A percentile compares a stretch with the other conserved stretches of the same genome.
Conservation (phyloP, 2,329 filamentous ascomycete genomes). For the Coniochaeta hoffmannii region DNA sequence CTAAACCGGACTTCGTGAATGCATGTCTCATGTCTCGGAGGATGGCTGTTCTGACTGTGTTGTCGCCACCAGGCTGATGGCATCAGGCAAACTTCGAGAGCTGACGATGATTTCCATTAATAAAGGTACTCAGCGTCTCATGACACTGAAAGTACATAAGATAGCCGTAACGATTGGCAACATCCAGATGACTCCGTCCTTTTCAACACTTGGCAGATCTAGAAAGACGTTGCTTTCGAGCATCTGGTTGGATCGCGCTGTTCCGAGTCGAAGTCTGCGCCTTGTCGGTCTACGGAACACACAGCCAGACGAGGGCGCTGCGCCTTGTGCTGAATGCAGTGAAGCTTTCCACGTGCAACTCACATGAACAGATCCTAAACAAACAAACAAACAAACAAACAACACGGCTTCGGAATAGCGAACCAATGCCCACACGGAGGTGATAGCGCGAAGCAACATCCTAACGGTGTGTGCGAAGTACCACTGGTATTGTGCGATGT, state of each 20-base stretch:
- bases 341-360: not conserved
- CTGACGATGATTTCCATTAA: not conserved
- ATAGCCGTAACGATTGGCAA: not conserved
- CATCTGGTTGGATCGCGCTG: not conserved
- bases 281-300: not conserved
- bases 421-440: slow-evolving; percentile 4
- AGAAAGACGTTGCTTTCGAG: not conserved
- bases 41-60: not conserved
- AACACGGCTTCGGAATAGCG: not conserved
- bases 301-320: not conserved
- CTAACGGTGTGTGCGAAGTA: slow-evolving; percentile 12
- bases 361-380: not conserved
- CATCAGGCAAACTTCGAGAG: not conserved
- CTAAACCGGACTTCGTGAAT: not conserved
- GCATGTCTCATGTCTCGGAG: not conserved
- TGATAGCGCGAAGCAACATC: slow-evolving; percentile 2
- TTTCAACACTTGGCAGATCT: not conserved
- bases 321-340: not conserved
- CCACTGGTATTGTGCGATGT: too few relatives aligned
- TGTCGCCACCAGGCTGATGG: not conserved
- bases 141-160: not conserved
- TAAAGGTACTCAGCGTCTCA: not conserved
- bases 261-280: not conserved
- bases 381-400: slow-evolving; percentile 2
- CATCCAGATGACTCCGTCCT: not conserved